phyloP scores from a whole-genome alignment of 1,284 basidiomycete genomes.

The Megacollybia platyphylla region DNA sequence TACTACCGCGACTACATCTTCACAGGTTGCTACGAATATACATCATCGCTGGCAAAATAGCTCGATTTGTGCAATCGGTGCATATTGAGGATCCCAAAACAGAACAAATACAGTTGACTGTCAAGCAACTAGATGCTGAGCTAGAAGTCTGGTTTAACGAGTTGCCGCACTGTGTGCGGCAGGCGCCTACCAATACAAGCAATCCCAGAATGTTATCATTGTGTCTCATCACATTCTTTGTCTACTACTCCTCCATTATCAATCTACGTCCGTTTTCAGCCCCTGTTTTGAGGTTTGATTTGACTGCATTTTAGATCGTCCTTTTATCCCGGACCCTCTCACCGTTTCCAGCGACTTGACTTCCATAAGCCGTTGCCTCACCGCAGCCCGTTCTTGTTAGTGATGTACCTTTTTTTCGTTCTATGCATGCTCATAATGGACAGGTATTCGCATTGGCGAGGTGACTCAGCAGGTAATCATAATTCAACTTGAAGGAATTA shows the following conservation, averaged over 20 bases:
- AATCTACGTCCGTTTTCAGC: conserved; percentile 9
- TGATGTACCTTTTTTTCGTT: not conserved
- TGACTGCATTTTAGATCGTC: conserved; percentile 8
- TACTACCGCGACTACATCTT: not conserved
- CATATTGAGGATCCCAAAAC: conserved; percentile 7
- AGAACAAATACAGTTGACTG: conserved; percentile 4
- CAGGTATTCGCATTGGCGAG: conserved; percentile 11
- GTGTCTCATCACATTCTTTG: conserved; percentile 10
- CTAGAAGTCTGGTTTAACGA: conserved; percentile 8
- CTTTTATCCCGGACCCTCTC: conserved; percentile 10
- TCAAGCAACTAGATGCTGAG: conserved; percentile 8
- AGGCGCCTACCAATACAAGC: conserved; percentile 7
- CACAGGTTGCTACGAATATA: conserved; percentile 10
- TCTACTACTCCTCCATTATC: conserved; percentile 11
- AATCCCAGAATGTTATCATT: conserved; percentile 9
- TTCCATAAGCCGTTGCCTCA: conserved; percentile 9
- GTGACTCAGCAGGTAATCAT: conserved; percentile 9
- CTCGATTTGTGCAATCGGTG: conserved; percentile 10
- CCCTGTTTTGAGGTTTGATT: not conserved
- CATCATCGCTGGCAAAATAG: conserved; percentile 10
- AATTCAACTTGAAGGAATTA: not conserved
- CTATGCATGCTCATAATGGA: not conserved
- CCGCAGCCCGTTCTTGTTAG: conserved; percentile 10
- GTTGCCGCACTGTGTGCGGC: conserved; percentile 7
- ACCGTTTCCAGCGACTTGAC: conserved; percentile 6